Evolutionary conservation across 345 rosid species (phyloP).

Genomic region (Eucalyptus regnans): DNA sequence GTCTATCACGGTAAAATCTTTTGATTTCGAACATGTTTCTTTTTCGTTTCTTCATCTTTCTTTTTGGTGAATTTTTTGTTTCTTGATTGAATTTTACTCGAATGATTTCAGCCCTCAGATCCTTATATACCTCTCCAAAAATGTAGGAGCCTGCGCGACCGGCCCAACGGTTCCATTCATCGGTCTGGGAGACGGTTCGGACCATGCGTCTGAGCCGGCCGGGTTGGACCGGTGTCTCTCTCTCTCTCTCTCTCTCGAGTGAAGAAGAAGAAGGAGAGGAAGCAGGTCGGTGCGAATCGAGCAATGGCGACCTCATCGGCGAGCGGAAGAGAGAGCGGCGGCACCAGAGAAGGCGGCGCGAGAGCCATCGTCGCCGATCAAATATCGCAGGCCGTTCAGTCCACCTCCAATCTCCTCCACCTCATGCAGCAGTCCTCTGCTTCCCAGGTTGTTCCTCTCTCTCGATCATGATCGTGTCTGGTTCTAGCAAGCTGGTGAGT

Average conservation of each 20-base stretch:
- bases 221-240: not conserved
- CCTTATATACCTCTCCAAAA: not conserved
- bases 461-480: not conserved
- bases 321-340: not conserved
- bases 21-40: not conserved
- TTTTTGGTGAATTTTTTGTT: not conserved
- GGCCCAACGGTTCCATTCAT: not conserved
- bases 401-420: slow-evolving; percentile 76
- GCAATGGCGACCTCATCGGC: slow-evolving; percentile 12
- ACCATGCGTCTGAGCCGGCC: not conserved
- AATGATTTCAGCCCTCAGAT: not conserved
- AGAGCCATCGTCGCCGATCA: slow-evolving; percentile 70
- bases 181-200: not conserved
- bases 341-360: slow-evolving; percentile 45
- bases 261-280: not conserved
- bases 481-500: not conserved
- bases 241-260: not conserved
- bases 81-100: not conserved
- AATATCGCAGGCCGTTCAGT: slow-evolving; percentile 64
- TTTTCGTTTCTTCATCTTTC: not conserved
- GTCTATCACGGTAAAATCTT: not conserved
- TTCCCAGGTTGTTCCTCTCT: slow-evolving; percentile 31
- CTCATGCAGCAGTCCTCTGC: slow-evolving; percentile 81
- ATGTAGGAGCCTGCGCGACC: not conserved
- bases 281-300: not conserved